phyloP scores from a whole-genome alignment of 148 eudicot genomes.

The Euryodendron excelsum region DNA sequence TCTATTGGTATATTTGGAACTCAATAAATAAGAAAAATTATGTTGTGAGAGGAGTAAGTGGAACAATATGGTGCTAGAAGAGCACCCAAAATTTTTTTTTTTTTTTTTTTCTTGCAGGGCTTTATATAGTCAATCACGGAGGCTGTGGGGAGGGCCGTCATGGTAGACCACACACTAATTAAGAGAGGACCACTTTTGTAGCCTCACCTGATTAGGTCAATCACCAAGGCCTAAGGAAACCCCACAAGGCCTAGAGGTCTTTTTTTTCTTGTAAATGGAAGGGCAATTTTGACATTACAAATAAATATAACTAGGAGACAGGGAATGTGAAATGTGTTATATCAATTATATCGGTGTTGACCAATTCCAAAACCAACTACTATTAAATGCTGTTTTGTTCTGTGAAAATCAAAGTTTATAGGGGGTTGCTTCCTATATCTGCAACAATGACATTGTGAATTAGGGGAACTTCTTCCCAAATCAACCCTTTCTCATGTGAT shows the following conservation, averaged over 20 bases:
- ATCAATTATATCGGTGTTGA: neutral
- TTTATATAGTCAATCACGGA: conserved; percentile 3
- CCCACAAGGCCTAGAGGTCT: too few species aligned
- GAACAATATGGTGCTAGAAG: neutral
- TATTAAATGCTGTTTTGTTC: neutral
- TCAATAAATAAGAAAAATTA: too few species aligned
- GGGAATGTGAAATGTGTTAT: neutral
- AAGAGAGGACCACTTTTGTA: neutral
- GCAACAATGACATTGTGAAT: conserved; percentile 20
- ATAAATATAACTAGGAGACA: neutral
- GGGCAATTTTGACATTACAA: neutral
- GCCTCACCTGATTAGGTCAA: neutral
- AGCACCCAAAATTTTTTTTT: neutral
- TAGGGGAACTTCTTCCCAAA: too few species aligned
- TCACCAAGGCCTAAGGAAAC: neutral
- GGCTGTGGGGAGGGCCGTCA: conserved; percentile 1
- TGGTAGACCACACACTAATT: conserved; percentile 13
- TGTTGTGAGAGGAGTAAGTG: too few species aligned
- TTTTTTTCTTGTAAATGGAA: neutral
- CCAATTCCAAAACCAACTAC: conserved; percentile 11
- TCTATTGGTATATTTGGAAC: too few species aligned
- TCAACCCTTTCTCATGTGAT: too few species aligned
- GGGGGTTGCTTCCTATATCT: conserved; percentile 7
- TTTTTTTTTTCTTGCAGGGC: neutral
- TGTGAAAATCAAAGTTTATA: neutral